These are phyloP conservation scores for Exophiala viscosa DNA, from an alignment of 2,329 filamentous ascomycete genomes.

Conservation along the genomic window DNA sequence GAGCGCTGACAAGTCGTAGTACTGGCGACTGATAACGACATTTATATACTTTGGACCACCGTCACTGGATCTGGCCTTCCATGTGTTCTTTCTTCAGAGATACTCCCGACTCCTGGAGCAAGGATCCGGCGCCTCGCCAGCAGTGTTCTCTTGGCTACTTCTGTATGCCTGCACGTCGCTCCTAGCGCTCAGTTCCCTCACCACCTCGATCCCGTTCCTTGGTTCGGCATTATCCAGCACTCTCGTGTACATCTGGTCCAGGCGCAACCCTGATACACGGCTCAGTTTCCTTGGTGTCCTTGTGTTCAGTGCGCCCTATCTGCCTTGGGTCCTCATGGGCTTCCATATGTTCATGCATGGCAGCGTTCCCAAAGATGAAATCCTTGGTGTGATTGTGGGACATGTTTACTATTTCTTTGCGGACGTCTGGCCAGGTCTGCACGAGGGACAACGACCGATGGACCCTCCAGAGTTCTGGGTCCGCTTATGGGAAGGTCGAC, in stretches of 20 bases:
- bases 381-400: conserved; percentile 89
- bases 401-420: conserved; percentile 98
- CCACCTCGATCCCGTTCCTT: conserved; percentile 78
- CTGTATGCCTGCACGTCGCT: conserved; percentile 78
- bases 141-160: conserved; percentile 92
- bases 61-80: conserved; percentile 89
- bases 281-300: conserved; percentile 85
- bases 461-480: conserved; percentile 91
- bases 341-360: conserved; percentile 92
- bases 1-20: conserved; percentile 53
- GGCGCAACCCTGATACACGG: conserved; percentile 86
- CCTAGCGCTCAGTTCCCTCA: conserved; percentile 75
- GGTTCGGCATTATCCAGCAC: conserved; percentile 91
- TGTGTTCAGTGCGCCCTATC: conserved; percentile 87
- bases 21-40: conserved; percentile 92
- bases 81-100: conserved; percentile 96
- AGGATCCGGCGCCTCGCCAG: conserved; percentile 83
- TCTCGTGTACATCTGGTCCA: conserved; percentile 95
- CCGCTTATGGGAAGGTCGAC: conserved; percentile 65
- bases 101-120: conserved; percentile 95
- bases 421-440: conserved; percentile 90
- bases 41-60: conserved; percentile 97
- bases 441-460: conserved; percentile 77
- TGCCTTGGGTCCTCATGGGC: conserved; percentile 92
- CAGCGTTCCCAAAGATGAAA: conserved; percentile 87